These are phyloP conservation scores for Sphagnurus paluster DNA, from an alignment of 1,284 basidiomycete species.

Conservation along the genomic window DNA sequence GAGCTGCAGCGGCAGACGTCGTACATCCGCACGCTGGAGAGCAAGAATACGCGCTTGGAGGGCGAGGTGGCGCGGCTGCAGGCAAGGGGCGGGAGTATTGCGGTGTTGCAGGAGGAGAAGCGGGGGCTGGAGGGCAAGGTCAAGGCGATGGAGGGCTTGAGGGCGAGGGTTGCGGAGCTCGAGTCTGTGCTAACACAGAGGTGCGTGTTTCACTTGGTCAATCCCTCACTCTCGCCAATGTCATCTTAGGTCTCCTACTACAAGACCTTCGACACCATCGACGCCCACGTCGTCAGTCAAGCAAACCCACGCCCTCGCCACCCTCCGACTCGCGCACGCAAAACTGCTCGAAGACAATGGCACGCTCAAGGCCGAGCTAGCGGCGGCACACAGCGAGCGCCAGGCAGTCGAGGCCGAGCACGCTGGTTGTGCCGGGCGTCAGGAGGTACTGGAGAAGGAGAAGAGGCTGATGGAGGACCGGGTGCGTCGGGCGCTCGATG, in stretches of 20 bases:
- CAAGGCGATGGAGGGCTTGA: conserved; percentile 51
- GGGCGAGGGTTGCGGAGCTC: conserved; percentile 61
- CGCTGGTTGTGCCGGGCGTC: conserved; percentile 32
- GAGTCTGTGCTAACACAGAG: conserved; percentile 61
- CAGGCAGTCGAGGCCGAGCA: conserved; percentile 35
- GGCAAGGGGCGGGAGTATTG: conserved; percentile 57
- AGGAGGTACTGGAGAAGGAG: conserved; percentile 37
- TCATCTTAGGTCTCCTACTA: conserved; percentile 33
- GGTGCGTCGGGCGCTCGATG: conserved; percentile 44
- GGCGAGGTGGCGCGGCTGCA: conserved; percentile 55
- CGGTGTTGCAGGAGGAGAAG: conserved; percentile 77
- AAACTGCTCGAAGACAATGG: conserved; percentile 67
- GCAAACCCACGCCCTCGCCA: conserved; percentile 49
- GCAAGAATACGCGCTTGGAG: conserved; percentile 57
- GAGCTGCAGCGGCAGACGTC: conserved; percentile 57
- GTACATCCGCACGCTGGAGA: conserved; percentile 63
- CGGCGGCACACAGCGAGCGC: conserved; percentile 49
- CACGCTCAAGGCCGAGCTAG: conserved; percentile 37
- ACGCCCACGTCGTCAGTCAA: conserved; percentile 23
- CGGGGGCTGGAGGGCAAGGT: conserved; percentile 61
- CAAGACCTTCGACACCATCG: conserved; percentile 42
- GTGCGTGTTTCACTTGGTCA: conserved; percentile 50
- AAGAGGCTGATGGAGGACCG: conserved; percentile 46
- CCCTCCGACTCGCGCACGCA: conserved; percentile 60
- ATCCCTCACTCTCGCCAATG: neutral